Evolutionary conservation across 305 asterid genomes (phyloP), one percentile per base, ranked within the genome.

Genomic region (Rubia balearica): DNA sequence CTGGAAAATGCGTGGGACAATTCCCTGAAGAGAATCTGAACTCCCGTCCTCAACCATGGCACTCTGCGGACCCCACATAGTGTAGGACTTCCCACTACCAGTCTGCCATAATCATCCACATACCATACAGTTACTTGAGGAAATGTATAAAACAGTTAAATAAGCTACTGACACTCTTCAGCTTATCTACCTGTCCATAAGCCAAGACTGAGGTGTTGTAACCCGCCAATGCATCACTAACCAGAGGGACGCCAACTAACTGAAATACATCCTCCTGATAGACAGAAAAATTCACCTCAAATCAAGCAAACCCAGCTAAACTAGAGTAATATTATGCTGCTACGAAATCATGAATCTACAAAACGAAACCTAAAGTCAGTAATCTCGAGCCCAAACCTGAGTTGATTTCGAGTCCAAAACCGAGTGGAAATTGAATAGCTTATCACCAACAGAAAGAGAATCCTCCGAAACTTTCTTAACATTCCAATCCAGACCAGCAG

Each of bases 21-120:
- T 74, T 69, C 98, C 98, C 81, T 88, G 96, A 83, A 78, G 84
- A 62, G 85, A 90, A 81, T 67, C 69, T 61, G 77, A 79, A 36
- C 87, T 79, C 57, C 89, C 95, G 81, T 79, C 82, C 40, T 83
- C 96, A 71, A 90, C 86, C 90, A 93, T 89, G 13, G 98, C 89
- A 77, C 90, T 89, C 22, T 84, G 97, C 14, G 97, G 96, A 66
- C 98, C 97, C 96, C 97, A 93, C 96, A 93, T 87, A 53, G 97
- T 90, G 75, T 82, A 89, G 24, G 97, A 83, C 83, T 93, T 90
- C 36, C 98, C 98, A 81, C 92, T 93, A 53, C 97, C 97, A 80
- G 91, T 89, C 98, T 90, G 77, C 30, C 76, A 80, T 55, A 21
- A 57, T 62, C 71, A 71, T 73, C 49, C 64, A 74, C 74, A 70